A percentile compares a stretch with the other conserved stretches of the same genome.
Conservation (phyloP, 176 grass and related monocot genomes). For the Oryza meridionalis region DNA sequence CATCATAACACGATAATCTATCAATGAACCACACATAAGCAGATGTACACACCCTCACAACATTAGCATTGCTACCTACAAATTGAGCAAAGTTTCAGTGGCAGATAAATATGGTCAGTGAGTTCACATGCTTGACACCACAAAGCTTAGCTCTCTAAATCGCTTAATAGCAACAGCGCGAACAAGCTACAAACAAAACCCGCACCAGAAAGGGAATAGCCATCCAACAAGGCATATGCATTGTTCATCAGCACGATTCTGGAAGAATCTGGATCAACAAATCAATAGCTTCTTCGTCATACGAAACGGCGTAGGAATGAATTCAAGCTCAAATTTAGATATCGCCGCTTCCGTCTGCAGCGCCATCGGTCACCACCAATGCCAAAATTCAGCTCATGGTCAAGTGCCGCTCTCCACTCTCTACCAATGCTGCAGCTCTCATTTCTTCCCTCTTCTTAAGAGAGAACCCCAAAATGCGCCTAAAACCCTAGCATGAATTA, state of each 20-base stretch:
- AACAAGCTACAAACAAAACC: neutral
- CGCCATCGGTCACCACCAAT: too few relatives aligned
- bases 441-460: neutral
- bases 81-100: constrained; percentile 7
- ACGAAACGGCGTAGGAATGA: neutral
- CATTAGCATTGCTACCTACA: neutral
- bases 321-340: neutral
- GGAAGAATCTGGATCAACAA: neutral
- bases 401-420: neutral
- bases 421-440: neutral
- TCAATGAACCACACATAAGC: neutral
- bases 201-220: neutral
- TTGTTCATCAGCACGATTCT: neutral
- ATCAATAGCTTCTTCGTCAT: neutral
- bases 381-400: neutral
- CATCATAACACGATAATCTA: neutral
- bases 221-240: neutral
- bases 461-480: neutral
- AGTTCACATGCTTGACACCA: neutral
- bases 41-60: neutral
- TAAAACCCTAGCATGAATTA: neutral
- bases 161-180: neutral
- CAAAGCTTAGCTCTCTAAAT: neutral
- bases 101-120: neutral
- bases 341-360: neutral